Evolutionary conservation across 78 protist genomes (phyloP), one percentile per base, ranked within the genome.

Genomic region (Dictyostelium discoideum): DNA sequence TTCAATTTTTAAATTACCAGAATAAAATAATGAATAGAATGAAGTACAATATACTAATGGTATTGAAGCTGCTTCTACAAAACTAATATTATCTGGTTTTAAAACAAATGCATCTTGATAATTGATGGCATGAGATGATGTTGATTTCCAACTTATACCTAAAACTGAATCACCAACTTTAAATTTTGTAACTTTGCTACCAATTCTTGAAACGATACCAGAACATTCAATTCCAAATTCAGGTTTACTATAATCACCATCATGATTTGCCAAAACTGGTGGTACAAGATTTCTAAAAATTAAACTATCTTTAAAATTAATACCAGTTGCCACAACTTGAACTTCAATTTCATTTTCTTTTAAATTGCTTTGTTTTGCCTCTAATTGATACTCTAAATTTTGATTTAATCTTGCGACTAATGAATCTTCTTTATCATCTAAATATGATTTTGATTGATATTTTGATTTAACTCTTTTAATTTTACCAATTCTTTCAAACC

Each of bases 291-390:
- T 69, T 10, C 78, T 26, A 37, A 32, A 29, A 3, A 65, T 54
- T 39, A 92, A n/a, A 85, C 65, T 26, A 77, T 92, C 92, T 37
- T 79, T 84, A 6, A 85, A 85, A 40, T 85, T 85, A 13, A 92
- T 50, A n/a, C 93, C 84, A 24, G 50, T 48, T 50, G 93, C 84
- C 3, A 37, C 0, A 16, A 78, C 84, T 42, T 78, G 39, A 8
- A 78, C 60, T 78, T 78, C 84, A 11, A 78, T 16, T 42, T 78
- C 26, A 42, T 78, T 5, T 0, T 37, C 81, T 5, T 13, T 7
- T 5, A 42, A 5, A 13, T 37, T 37, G 0, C 7, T 5, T 37
- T 20, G 26, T 78, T 44, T 78, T 9, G 63, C 37, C 44, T 78
- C 76, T 5, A 67, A 24, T 24, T 67, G 6, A 67, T 24, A 67